A percentile compares a stretch with the other conserved stretches of the same genome.
phyloP scores from a whole-genome alignment of 257 asterid species.

The Plectranthus barbatus region DNA sequence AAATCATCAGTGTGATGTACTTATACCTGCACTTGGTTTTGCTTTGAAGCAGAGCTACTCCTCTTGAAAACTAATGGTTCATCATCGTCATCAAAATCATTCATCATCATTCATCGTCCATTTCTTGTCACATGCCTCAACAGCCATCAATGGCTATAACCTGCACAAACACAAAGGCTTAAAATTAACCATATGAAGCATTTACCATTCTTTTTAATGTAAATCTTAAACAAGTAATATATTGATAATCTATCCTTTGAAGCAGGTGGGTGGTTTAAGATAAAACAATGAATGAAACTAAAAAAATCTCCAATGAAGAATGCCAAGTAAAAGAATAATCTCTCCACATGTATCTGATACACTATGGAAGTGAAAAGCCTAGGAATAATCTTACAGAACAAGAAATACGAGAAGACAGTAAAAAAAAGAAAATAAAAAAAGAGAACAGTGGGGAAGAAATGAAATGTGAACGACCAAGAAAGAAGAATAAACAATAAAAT shows the following conservation, averaged over 20 bases:
- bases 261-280: background rate
- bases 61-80: conserved; percentile 75
- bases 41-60: conserved; percentile 51
- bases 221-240: background rate
- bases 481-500: no score
- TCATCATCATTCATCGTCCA: conserved; percentile 46
- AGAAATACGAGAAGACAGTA: no score
- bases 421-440: no score
- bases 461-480: no score
- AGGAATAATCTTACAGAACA: no score
- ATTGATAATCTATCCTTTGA: background rate
- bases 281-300: background rate
- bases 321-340: background rate
- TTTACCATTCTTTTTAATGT: background rate
- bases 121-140: conserved; percentile 47
- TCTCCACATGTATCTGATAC: background rate
- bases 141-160: conserved; percentile 47
- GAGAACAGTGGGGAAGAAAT: no score
- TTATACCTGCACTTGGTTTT: no score
- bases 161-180: conserved; percentile 18
- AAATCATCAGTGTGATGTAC: no score
- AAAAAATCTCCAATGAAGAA: background rate
- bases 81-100: conserved; percentile 69
- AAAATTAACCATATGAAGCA: background rate
- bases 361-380: no score